Conservation (phyloP, 768 basidiomycete genomes). For the Lactarius sp. region DNA sequence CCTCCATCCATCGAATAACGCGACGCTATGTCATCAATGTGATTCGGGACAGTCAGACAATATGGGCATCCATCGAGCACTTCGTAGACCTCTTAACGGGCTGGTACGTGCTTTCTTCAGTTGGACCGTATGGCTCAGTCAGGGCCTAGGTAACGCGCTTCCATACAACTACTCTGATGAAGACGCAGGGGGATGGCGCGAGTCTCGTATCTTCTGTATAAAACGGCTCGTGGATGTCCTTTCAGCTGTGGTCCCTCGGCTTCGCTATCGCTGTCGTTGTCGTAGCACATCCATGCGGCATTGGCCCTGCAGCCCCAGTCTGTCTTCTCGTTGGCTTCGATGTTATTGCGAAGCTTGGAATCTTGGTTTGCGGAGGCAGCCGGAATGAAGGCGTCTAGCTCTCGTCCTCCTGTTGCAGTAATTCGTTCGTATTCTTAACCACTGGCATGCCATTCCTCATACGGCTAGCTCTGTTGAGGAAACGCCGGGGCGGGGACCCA, state of each 20-base stretch:
- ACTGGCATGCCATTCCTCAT: conserved; percentile 29
- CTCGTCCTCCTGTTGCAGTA: conserved; percentile 63
- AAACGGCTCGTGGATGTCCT: not conserved
- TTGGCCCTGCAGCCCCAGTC: conserved; percentile 81
- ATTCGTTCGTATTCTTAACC: conserved; percentile 46
- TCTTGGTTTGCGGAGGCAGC: conserved; percentile 74
- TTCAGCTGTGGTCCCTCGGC: conserved; percentile 61
- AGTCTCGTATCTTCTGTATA: conserved; percentile 29
- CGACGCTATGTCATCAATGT: conserved; percentile 51
- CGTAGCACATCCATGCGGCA: conserved; percentile 83
- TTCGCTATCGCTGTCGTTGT: conserved; percentile 83
- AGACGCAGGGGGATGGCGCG: conserved; percentile 57
- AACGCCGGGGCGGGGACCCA: conserved; percentile 60
- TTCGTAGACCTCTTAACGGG: conserved; percentile 69
- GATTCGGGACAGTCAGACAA: conserved; percentile 69
- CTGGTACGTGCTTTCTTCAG: conserved; percentile 60
- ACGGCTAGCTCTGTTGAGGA: conserved; percentile 47
- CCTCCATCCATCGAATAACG: not conserved
- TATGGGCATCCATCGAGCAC: conserved; percentile 72
- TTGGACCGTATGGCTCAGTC: conserved; percentile 66
- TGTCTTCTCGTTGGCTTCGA: conserved; percentile 82
- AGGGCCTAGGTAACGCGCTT: conserved; percentile 54
- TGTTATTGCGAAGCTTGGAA: conserved; percentile 70
- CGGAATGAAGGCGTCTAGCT: conserved; percentile 50
- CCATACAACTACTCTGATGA: conserved; percentile 53